Base-by-base conservation (phyloP, 2,329 filamentous ascomycete genomes). In the Trematosphaeria pertusa region DNA sequence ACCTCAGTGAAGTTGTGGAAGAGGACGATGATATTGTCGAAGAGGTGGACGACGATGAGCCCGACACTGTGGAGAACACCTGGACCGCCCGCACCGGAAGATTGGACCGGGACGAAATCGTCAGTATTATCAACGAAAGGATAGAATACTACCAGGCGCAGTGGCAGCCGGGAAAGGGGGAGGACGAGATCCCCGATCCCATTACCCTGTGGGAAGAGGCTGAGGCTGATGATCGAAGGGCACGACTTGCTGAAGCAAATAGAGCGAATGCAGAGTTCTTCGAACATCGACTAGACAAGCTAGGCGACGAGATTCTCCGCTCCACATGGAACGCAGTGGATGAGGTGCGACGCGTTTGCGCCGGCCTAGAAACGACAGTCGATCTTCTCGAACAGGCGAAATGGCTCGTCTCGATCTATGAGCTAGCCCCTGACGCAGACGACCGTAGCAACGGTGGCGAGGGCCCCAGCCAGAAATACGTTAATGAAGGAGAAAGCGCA, bases 341-440 rank as follows among this genome's bases (percentile, higher is more conserved):
- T 1, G 77, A 85, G 11, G 64, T 94, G 11, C 72, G 76, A 19
- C 73, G 70, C 5, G 81, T 84, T 58, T 84, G 85, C 37, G 70
- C 73, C 9, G 79, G 73, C 26, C 73, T 96, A 43, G 85, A 93
- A 48, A 73, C 77, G 4, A 90, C 79, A 3, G 71, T 96, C 1
- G 79, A 82, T 26, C 80, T 87, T 43, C 80, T 81, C 37, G 75
- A 86, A 59, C 69, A 81, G 30, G 65, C 78, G 7, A 60, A 64
- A 20, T 84, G 78, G 77, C 75, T 74, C 37, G 17, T 53, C 3
- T 43, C 34, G 2, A 55, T 67, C 7, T 67, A 65, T 48, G 43
- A 47, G 26, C 17, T 33, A 5, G 19, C 20, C 30, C 22, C 31
- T 22, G 20, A 17, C 3, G 18, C 33, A 22, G 36, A 47, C 15